These are phyloP conservation scores for Tulasnella sp. DNA, from an alignment of 768 basidiomycete species.

Conservation along the genomic window DNA sequence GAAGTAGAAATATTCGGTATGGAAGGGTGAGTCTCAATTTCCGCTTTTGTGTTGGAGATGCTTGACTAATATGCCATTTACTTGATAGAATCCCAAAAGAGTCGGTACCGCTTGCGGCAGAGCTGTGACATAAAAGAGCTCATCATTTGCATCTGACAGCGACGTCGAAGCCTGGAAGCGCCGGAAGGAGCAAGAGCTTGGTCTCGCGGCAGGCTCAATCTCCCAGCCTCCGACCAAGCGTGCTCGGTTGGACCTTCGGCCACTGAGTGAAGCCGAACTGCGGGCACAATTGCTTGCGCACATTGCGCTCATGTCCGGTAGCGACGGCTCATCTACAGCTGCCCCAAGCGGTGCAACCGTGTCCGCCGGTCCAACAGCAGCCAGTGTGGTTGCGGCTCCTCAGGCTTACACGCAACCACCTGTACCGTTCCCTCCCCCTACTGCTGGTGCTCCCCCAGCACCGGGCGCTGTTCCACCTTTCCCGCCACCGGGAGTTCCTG, in stretches of 20 bases:
- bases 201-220: constrained; percentile 69
- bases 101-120: not conserved
- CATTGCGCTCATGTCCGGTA: constrained; percentile 75
- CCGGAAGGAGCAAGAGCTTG: constrained; percentile 88
- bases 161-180: constrained; percentile 95
- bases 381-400: constrained; percentile 54
- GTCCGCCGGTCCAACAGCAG: constrained; percentile 30
- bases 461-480: constrained; percentile 26
- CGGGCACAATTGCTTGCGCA: constrained; percentile 79
- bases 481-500: constrained; percentile 26
- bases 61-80: not conserved
- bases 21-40: constrained; percentile 49
- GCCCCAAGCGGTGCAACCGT: constrained; percentile 25
- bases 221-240: constrained; percentile 72
- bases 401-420: constrained; percentile 50
- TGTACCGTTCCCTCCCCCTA: constrained; percentile 10
- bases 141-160: not conserved
- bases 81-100: constrained; percentile 1
- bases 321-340: constrained; percentile 19
- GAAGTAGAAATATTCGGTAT: constrained; percentile 99
- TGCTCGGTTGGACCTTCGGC: constrained; percentile 60
- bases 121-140: too few relatives aligned
- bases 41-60: not conserved
- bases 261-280: constrained; percentile 74
- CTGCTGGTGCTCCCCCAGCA: constrained; percentile 29